Evolutionary conservation across 2,329 filamentous ascomycete species (phyloP), one percentile per base, ranked within the genome.

Genomic region (Sporothrix mexicana): DNA sequence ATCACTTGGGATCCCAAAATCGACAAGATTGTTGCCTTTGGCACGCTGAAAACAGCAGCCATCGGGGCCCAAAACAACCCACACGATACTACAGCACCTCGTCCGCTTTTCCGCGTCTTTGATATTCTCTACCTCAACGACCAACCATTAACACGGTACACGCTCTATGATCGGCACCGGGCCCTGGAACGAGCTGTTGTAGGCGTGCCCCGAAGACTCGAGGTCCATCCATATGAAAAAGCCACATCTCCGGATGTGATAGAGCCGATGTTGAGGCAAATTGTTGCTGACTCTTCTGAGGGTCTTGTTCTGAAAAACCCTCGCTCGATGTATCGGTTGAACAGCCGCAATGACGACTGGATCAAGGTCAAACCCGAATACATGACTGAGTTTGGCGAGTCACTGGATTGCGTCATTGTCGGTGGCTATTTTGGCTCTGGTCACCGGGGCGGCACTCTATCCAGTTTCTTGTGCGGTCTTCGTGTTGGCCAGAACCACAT

Each of bases 331-430:
- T 99, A 99, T 80, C 88, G 90, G 7, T 86, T 98, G 10, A 97
- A 97, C 78, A 93, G 93, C 76, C 92, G 96, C 66, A 96, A 97
- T 78, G 93, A 97, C 77, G 93, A 97, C 81, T 99, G 96, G 96
- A 92, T 98, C 83, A 99, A 99, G 80, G 95, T 99, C 9, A 99
- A 99, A 78, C 96, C 96, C 0, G 96, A 99, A 76, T 99, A 99
- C 81, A 98, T 98, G 95, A 91, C 91, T 1, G 95, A 97, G 75
- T 97, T 96, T 80, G 96, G 96, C 74, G 95, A 98, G 81, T 93
- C 92, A 0, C 88, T 99, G 3, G 96, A 99, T 79, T 94, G 94
- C 76, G 84, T 98, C 15, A 86, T 99, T 17, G 89, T 99, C 70
- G 96, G 95, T 71, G 96, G 94, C 9, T 98, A 97, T 82, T 99